Conservation (phyloP, 345 rosid genomes). For the Nephelium lappaceum region DNA sequence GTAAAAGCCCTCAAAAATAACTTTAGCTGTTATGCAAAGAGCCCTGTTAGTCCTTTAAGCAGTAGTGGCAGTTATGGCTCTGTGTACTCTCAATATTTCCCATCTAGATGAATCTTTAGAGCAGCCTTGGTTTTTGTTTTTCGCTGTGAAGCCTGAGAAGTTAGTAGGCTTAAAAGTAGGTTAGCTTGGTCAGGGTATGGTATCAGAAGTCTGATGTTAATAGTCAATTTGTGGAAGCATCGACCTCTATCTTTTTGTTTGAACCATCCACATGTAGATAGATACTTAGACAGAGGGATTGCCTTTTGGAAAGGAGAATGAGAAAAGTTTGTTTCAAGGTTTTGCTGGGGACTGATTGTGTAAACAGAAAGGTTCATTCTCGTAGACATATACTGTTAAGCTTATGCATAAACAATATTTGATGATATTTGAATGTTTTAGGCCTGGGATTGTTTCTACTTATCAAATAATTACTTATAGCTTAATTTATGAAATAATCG, state of each 20-base stretch:
- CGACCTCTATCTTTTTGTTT: background rate
- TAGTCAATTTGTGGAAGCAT: background rate
- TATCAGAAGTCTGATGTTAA: background rate
- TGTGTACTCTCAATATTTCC: background rate
- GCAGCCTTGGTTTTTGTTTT: background rate
- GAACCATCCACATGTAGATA: background rate
- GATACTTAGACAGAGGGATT: background rate
- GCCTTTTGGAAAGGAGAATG: background rate
- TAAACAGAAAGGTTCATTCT: background rate
- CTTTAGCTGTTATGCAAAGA: background rate
- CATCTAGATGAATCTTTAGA: background rate
- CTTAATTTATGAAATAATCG: too few species aligned
- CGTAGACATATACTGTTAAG: background rate
- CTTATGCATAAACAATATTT: background rate
- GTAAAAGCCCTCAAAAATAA: slow-evolving; percentile 9
- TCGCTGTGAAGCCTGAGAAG: background rate
- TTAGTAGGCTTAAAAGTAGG: background rate
- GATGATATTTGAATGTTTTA: too few species aligned
- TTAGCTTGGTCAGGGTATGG: slow-evolving; percentile 1
- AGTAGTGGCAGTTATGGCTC: slow-evolving; percentile 8
- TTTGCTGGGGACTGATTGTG: too few species aligned
- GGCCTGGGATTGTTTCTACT: too few species aligned
- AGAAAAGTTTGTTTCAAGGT: background rate
- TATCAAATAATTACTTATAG: too few species aligned
- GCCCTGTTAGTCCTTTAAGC: slow-evolving; percentile 11